Base-by-base conservation (phyloP, 2,329 filamentous ascomycete species). In the Aspergillus sp. region DNA sequence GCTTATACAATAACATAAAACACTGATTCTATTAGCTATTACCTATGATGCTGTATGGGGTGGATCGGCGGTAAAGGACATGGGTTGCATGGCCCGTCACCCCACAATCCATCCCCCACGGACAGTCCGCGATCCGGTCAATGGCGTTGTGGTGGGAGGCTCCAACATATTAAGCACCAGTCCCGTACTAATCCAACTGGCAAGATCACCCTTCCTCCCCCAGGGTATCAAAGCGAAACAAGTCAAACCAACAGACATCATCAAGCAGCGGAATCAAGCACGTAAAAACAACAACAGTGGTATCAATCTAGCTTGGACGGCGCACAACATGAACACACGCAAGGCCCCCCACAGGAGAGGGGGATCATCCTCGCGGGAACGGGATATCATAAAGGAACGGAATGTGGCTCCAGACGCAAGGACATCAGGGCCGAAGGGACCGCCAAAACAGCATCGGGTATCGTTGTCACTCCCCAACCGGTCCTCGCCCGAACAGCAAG, bases 21-120 rank as follows among this genome's bases (percentile, higher is more conserved):
- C 57, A 56, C 57, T 58, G 56, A 66, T 64, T 68, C 65, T 67
- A 70, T 70, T 70, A 70, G 61, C 48, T 65, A 70, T 70, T 69
- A 70, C 64, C 65, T 66, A 66, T 61, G 64, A 63, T 61, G 60
- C 59, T 60, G 60, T 62, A 59, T 56, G 49, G 48, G 48, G 52
- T 62, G 58, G 56, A 61, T 59, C 53, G 54, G 57, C 54, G 55
- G 52, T 53, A 54, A 52, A 41, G 42, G 40, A 36, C 52, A 44
- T 33, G 42, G 49, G 35, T 38, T 50, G 50, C 47, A 58, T 61
- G 60, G 60, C 56, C 55, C 46, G 35, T 50, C 60, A 52, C 58
- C 55, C 55, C 32, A 36, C 46, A 41, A 48, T 42, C 40, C 46
- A 48, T 48, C 22, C 45, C 45, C 19, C 32, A 22, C 45, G 19